Evolutionary conservation across 2,329 filamentous ascomycete species (phyloP).

Genomic region (Lasiodiplodia citricola): DNA sequence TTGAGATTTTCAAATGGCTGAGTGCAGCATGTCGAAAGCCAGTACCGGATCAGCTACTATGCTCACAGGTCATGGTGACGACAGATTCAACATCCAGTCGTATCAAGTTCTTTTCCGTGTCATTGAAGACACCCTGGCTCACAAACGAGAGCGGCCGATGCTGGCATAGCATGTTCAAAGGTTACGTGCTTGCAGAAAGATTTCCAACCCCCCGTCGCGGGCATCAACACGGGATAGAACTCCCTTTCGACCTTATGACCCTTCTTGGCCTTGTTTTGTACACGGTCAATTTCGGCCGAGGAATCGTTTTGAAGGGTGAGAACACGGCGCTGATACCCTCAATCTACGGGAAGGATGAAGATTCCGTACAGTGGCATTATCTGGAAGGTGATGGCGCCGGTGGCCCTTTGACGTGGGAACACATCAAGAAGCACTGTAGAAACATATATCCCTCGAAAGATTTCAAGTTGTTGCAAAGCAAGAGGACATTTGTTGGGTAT

Average conservation of each 20-base stretch:
- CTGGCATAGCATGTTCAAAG: conserved; percentile 3
- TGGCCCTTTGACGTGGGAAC: background rate
- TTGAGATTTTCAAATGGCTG: background rate
- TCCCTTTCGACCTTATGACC: background rate
- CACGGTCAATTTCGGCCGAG: background rate
- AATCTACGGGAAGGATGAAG: fast-evolving
- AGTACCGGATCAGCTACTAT: background rate
- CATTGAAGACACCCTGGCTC: no score
- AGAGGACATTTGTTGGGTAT: conserved; percentile 5
- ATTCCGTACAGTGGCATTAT: background rate
- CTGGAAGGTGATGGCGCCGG: background rate
- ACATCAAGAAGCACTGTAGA: background rate
- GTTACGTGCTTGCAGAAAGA: background rate
- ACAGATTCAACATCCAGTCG: no score
- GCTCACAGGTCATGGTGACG: no score
- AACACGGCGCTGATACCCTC: background rate
- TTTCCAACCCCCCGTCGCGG: background rate
- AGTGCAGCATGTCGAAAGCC: background rate
- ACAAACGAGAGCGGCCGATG: background rate
- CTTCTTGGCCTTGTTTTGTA: background rate
- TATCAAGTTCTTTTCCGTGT: no score
- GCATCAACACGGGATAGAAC: background rate
- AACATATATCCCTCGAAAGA: background rate
- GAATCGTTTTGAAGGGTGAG: background rate
- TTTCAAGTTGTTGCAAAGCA: background rate